These are phyloP conservation scores for Mucor sp. DNA, from an alignment of 371 early-diverging fungal genomes.

Conservation along the genomic window DNA sequence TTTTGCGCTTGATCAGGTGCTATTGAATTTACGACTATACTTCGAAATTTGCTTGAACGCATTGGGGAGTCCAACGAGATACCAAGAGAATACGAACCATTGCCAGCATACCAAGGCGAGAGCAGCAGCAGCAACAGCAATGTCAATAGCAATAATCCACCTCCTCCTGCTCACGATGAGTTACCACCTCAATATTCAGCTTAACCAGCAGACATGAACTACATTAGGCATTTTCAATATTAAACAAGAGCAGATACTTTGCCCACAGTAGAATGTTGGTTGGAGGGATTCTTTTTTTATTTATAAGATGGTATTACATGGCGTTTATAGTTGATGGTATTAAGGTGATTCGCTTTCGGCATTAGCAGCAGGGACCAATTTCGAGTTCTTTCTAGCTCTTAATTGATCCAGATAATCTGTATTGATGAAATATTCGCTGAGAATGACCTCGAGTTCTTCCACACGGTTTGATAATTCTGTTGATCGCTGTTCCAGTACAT, in stretches of 20 bases:
- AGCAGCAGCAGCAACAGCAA: slow-evolving; percentile 1
- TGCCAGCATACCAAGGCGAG: slow-evolving; percentile 34
- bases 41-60: slow-evolving; percentile 40
- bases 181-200: slow-evolving; percentile 18
- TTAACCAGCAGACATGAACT: neutral
- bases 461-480: slow-evolving; percentile 32
- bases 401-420: slow-evolving; percentile 39
- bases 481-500: neutral
- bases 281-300: neutral
- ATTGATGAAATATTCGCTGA: slow-evolving; percentile 44
- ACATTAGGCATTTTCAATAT: neutral
- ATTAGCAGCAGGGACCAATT: neutral
- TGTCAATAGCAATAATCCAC: neutral
- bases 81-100: slow-evolving; percentile 40
- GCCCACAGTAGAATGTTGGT: neutral
- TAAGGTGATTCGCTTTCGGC: neutral
- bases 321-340: neutral
- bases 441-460: slow-evolving; percentile 37
- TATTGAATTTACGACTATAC: slow-evolving; percentile 51
- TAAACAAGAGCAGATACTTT: neutral
- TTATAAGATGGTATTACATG: neutral
- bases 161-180: slow-evolving; percentile 4
- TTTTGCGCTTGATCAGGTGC: slow-evolving; percentile 32
- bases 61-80: slow-evolving; percentile 39
- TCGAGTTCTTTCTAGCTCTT: slow-evolving; percentile 14